Conservation (phyloP, 805 yeast genomes). For the Candida sakaeoensis region DNA sequence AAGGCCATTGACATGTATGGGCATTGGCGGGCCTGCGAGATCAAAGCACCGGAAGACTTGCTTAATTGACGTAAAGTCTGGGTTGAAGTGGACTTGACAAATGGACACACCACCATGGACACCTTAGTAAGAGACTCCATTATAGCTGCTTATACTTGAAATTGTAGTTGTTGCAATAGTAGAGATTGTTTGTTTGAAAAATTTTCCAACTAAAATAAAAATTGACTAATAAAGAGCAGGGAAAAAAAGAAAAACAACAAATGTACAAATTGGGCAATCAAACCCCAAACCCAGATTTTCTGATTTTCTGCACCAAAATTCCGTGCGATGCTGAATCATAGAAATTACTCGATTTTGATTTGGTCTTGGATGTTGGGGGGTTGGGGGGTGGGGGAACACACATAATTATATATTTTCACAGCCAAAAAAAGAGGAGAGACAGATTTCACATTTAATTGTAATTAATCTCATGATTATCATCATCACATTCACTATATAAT, state of each 20-base stretch:
- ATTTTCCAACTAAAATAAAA: too few relatives aligned
- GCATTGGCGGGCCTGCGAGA: conserved; percentile 64
- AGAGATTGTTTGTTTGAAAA: neutral
- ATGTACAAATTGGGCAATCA: neutral
- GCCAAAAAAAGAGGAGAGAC: neutral
- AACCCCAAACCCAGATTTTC: neutral
- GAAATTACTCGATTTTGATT: neutral
- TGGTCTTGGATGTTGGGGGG: neutral
- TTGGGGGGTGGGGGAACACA: neutral
- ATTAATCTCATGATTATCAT: too few relatives aligned
- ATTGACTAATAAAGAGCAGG: too few relatives aligned
- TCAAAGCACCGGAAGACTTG: conserved; percentile 39
- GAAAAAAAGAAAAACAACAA: neutral
- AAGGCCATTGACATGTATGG: conserved; percentile 91
- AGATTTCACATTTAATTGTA: too few relatives aligned
- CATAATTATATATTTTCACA: neutral
- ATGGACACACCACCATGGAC: conserved; percentile 81
- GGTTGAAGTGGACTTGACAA: conserved; percentile 60
- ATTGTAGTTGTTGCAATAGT: too few relatives aligned
- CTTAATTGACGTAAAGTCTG: conserved; percentile 58
- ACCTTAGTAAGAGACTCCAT: conserved; percentile 82
- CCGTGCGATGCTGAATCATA: too few relatives aligned
- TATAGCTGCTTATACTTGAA: too few relatives aligned
- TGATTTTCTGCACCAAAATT: too few relatives aligned
- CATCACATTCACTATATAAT: too few relatives aligned